These are phyloP conservation scores for Sonneratia alba DNA, from an alignment of 345 rosid species.

Conservation along the genomic window DNA sequence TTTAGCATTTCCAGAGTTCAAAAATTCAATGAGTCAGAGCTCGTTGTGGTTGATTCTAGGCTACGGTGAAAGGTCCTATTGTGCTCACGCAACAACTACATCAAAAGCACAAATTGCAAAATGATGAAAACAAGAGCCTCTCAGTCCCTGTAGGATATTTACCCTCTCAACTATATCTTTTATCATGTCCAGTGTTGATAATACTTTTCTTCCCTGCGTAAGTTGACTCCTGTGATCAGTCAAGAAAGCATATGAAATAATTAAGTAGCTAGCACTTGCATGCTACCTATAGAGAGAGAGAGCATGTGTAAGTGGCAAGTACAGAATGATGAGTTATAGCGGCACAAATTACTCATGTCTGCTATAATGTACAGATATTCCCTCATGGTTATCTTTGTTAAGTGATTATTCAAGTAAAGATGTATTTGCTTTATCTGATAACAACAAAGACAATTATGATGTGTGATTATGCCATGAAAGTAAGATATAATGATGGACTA, in stretches of 20 bases:
- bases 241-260: constrained; percentile 1
- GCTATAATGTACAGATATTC: not conserved
- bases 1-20: not conserved
- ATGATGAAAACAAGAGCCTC: constrained; percentile 2
- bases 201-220: constrained; percentile 80
- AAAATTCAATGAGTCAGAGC: not conserved
- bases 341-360: not conserved
- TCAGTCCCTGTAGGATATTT: constrained; percentile 12
- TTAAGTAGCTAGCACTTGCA: not conserved
- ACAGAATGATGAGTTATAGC: not conserved
- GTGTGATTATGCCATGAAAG: not conserved
- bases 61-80: not conserved
- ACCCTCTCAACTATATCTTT: constrained; percentile 71
- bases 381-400: not conserved
- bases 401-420: not conserved
- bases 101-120: not conserved
- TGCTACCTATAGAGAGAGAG: not conserved
- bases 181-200: constrained; percentile 70
- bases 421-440: not conserved
- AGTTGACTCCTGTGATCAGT: constrained; percentile 57
- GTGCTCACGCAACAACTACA: not conserved
- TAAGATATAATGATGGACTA: not conserved
- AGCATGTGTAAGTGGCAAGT: not conserved
- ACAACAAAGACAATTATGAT: not conserved
- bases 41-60: not conserved